phyloP scores from a whole-genome alignment of 345 rosid genomes.

The Gynandropsis gynandra region DNA sequence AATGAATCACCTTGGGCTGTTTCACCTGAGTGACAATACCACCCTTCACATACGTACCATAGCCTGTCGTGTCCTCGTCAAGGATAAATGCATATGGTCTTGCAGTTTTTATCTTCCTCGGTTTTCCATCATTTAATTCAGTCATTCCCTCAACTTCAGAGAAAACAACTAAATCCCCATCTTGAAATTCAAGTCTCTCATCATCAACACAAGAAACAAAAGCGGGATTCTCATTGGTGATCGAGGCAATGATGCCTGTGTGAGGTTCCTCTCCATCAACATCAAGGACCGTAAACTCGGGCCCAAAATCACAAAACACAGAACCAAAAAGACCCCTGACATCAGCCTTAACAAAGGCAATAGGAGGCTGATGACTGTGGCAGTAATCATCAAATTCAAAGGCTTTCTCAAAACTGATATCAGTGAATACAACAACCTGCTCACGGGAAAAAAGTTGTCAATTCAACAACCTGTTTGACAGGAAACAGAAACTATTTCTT shows the following conservation, averaged over 20 bases:
- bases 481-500: background rate
- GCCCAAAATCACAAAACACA: constrained; percentile 94
- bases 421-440: constrained; percentile 92
- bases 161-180: constrained; percentile 91
- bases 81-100: constrained; percentile 86
- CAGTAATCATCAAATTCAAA: constrained; percentile 78
- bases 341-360: constrained; percentile 84
- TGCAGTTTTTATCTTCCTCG: constrained; percentile 76
- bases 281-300: constrained; percentile 79
- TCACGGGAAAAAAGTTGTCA: constrained; percentile 18
- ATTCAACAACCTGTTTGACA: no score
- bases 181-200: constrained; percentile 94
- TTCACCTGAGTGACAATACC: constrained; percentile 97
- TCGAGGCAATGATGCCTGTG: constrained; percentile 90
- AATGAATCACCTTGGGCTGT: constrained; percentile 76
- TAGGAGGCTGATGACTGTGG: constrained; percentile 80
- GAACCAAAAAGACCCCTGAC: constrained; percentile 97
- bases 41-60: constrained; percentile 66
- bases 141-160: constrained; percentile 96
- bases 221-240: constrained; percentile 81
- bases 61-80: constrained; percentile 76
- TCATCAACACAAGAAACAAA: constrained; percentile 92
- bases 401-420: constrained; percentile 67
- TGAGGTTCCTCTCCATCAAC: constrained; percentile 96
- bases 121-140: constrained; percentile 89